Evolutionary conservation across 345 rosid genomes (phyloP).

Genomic region (Psidium guajava): DNA sequence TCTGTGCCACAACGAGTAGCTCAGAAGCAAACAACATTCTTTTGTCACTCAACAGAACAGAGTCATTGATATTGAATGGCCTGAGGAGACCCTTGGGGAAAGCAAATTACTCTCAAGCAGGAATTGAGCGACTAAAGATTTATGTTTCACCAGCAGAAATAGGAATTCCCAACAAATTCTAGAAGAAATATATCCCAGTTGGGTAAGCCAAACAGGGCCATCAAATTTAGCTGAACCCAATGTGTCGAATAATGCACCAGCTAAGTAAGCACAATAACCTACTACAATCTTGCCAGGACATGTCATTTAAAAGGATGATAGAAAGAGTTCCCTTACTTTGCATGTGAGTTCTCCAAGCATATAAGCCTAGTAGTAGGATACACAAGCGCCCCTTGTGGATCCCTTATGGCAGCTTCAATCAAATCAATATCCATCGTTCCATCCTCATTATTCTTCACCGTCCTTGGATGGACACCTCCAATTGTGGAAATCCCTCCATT

Average conservation of each 20-base stretch:
- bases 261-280: neutral
- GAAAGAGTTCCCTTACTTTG: conserved; percentile 40
- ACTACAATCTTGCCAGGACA: neutral
- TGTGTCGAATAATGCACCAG: neutral
- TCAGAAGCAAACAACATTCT: neutral
- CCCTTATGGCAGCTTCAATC: conserved; percentile 73
- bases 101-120: neutral
- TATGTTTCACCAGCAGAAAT: neutral
- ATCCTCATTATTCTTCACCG: conserved; percentile 41
- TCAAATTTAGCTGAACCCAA: neutral
- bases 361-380: conserved; percentile 83
- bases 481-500: too few relatives aligned
- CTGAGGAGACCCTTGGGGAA: neutral
- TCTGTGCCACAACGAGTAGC: neutral
- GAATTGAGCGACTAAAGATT: neutral
- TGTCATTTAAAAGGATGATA: neutral
- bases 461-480: too few relatives aligned
- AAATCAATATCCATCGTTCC: conserved; percentile 69
- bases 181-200: neutral
- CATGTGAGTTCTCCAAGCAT: conserved; percentile 89
- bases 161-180: neutral
- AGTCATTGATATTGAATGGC: neutral
- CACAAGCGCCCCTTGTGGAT: conserved; percentile 57
- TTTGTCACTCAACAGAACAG: neutral
- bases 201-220: neutral